A percentile compares a stretch with the other conserved stretches of the same genome.
Evolutionary conservation across 306 rosid species (phyloP).

Genomic region (Boehmeria nivea): DNA sequence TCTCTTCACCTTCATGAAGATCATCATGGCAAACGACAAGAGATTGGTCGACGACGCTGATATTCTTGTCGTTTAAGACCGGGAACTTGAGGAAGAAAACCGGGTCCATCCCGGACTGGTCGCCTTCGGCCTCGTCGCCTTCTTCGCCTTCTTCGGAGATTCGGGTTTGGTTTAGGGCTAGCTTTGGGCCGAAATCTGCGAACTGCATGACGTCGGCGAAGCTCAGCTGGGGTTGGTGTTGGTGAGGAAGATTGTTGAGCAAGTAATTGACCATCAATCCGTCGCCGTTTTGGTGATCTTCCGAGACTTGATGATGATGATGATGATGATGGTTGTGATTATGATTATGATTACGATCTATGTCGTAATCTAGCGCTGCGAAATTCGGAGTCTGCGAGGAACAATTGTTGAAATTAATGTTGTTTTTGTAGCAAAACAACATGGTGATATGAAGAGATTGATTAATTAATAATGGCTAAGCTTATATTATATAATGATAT

Average conservation of each 20-base stretch:
- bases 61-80: conserved; percentile 52
- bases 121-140: not conserved
- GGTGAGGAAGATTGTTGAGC: conserved; percentile 17
- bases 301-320: conserved; percentile 39
- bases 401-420: not conserved
- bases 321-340: conserved; percentile 20
- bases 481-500: not conserved
- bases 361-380: conserved; percentile 37
- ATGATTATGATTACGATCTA: not conserved
- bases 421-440: conserved; percentile 28
- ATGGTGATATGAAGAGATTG: conserved; percentile 34
- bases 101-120: conserved; percentile 49
- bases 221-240: conserved; percentile 33
- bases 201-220: conserved; percentile 94
- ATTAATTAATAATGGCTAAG: conserved; percentile 2
- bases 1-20: not conserved
- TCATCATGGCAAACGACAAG: conserved; percentile 1
- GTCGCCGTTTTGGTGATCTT: conserved; percentile 7
- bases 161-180: conserved; percentile 58
- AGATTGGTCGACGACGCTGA: conserved; percentile 21
- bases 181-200: conserved; percentile 84
- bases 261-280: conserved; percentile 39
- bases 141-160: conserved; percentile 29
- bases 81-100: conserved; percentile 89
- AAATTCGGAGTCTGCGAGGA: conserved; percentile 48